These are phyloP conservation scores for Testicularia cyperi DNA, from an alignment of 1,284 basidiomycete species.

Conservation along the genomic window DNA sequence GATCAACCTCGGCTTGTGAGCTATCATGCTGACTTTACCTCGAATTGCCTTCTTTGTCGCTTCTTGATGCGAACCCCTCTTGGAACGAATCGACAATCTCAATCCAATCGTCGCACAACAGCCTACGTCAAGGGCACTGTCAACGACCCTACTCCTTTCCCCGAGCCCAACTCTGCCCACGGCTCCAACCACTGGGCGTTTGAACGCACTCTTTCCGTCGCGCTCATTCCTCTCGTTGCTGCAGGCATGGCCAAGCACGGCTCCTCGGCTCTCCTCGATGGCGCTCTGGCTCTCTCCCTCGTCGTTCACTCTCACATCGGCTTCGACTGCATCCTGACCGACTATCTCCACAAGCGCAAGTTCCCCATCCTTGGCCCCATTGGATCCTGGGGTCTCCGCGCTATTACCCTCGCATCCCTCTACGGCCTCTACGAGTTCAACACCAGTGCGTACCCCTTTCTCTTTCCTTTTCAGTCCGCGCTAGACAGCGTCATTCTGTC, in stretches of 20 bases:
- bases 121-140: conserved; percentile 90
- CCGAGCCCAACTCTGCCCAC: conserved; percentile 69
- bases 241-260: conserved; percentile 59
- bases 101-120: conserved; percentile 61
- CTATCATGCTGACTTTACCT: no score
- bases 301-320: conserved; percentile 92
- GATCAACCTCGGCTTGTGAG: no score
- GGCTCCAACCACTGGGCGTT: conserved; percentile 98
- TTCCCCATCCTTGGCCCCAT: conserved; percentile 75
- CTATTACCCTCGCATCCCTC: conserved; percentile 77
- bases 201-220: conserved; percentile 83
- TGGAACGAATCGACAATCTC: no score
- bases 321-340: conserved; percentile 63
- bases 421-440: conserved; percentile 76
- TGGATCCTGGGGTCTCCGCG: conserved; percentile 73
- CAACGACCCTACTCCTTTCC: conserved; percentile 91
- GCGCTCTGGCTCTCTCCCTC: conserved; percentile 78
- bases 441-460: conserved; percentile 46
- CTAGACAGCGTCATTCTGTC: not conserved
- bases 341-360: conserved; percentile 93
- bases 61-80: no score
- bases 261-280: conserved; percentile 68
- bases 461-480: not conserved
- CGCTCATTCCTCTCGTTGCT: conserved; percentile 74
- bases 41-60: no score